phyloP scores from a whole-genome alignment of 352 stramenopile genomes.

The Globisporangium nodosum region DNA sequence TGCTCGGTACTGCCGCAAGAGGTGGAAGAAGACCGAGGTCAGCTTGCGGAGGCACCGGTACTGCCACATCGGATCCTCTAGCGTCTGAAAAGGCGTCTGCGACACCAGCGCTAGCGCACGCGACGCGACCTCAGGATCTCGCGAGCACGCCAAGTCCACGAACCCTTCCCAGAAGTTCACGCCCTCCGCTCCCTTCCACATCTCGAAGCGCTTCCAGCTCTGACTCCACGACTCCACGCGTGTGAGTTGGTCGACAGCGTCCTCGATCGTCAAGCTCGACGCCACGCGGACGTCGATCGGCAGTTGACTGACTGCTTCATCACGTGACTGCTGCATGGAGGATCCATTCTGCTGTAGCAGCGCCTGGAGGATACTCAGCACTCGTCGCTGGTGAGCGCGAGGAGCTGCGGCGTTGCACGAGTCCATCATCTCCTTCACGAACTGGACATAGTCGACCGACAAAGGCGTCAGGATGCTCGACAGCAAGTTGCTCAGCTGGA shows the following conservation, averaged over 20 bases:
- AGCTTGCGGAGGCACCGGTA: slow-evolving; percentile 67
- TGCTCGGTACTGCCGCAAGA: slow-evolving; percentile 41
- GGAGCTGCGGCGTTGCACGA: slow-evolving; percentile 25
- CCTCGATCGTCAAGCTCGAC: slow-evolving; percentile 5
- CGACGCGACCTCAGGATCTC: slow-evolving; percentile 29
- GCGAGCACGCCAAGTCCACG: slow-evolving; percentile 44
- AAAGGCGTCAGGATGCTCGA: slow-evolving; percentile 29
- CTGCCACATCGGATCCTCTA: slow-evolving; percentile 73
- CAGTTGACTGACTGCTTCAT: slow-evolving; percentile 4
- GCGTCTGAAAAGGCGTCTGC: slow-evolving; percentile 48
- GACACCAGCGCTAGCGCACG: slow-evolving; percentile 45
- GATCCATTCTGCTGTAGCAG: slow-evolving; percentile 25
- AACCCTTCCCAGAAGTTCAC: slow-evolving; percentile 60
- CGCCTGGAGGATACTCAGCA: slow-evolving; percentile 36
- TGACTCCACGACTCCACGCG: slow-evolving; percentile 24
- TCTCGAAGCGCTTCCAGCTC: slow-evolving; percentile 29
- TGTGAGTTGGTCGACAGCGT: slow-evolving; percentile 28
- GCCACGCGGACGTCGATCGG: slow-evolving; percentile 16
- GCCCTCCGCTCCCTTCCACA: slow-evolving; percentile 45
- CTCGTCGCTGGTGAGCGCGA: slow-evolving; percentile 18
- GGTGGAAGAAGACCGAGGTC: slow-evolving; percentile 44
- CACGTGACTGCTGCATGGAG: slow-evolving; percentile 9
- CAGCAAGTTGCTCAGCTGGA: slow-evolving; percentile 35
- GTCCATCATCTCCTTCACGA: slow-evolving; percentile 32
- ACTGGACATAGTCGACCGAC: slow-evolving; percentile 45